Base-by-base conservation (phyloP, 768 basidiomycete species). In the Amanita molliuscula region DNA sequence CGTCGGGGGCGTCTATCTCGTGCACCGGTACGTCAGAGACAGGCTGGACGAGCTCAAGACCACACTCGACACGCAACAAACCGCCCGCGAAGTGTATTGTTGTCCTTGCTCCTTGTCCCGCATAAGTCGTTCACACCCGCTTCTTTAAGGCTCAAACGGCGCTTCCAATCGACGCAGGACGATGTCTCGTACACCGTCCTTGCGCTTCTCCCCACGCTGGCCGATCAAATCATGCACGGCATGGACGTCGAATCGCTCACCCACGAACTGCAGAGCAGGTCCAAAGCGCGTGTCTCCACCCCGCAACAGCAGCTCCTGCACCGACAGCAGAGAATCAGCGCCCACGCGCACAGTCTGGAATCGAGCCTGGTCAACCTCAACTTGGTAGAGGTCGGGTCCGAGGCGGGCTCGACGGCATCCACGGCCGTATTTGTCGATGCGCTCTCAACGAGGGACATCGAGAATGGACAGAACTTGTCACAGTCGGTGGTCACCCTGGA, bases 211-310 rank as follows among this genome's bases (percentile, higher is more conserved):
- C 81, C 83, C 1, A 81, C 81, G 1, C 72, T 90, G 15, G 74
- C 78, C 5, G 67, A 74, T 13, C 79, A 82, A 53, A 71, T 91
- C 11, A 64, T 85, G n/a, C 68, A 72, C 20, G 78, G 77, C 28
- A 84, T 91, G 78, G 80, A 91, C 54, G 83, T 91, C 15, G 88
- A 91, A 54, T 68, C 69, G 0, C 65, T 88, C 10, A 88, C 83
- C 0, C 62, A 72, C 13, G 82, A 74, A 54, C 59, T 74, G 2
- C 70, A 72, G 53, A 74, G 54, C 59, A 57, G 66, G 20, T 67
- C 68, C 15, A 61, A 57, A 52, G 58, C 55, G 26, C 51, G 59
- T 16, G 43, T 43, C 25, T n/a, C n/a, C n/a, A n/a, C n/a, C n/a
- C n/a, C n/a, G n/a, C n/a, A n/a, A n/a, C n/a, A n/a, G n/a, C n/a